Conservation (phyloP, 1,139 yeast genomes). For the Cylindricascospora bacillispora region DNA sequence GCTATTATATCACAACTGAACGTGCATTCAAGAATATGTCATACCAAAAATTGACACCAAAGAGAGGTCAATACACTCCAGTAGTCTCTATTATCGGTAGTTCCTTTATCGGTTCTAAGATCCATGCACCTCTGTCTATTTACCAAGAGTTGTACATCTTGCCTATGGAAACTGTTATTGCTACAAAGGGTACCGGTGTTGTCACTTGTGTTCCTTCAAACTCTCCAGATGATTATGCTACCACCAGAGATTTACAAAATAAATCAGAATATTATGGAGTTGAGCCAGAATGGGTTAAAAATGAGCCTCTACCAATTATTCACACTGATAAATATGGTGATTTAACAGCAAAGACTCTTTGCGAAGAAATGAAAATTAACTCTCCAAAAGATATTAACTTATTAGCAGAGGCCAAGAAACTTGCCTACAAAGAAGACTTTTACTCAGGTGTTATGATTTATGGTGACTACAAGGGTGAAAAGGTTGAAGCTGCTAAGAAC, state of each 20-base stretch:
- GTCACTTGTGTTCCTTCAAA: constrained; percentile 98
- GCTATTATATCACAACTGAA: constrained; percentile 77
- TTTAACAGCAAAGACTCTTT: constrained; percentile 73
- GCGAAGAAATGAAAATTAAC: constrained; percentile 78
- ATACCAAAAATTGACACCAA: constrained; percentile 84
- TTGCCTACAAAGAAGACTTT: constrained; percentile 93
- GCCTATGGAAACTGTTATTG: constrained; percentile 96
- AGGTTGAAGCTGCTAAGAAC: constrained; percentile 83
- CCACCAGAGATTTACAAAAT: constrained; percentile 68
- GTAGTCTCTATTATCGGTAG: constrained; percentile 53
- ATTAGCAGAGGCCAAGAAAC: constrained; percentile 85
- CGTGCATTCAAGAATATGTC: constrained; percentile 99
- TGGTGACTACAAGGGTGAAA: constrained; percentile 80
- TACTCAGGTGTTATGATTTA: constrained; percentile 73
- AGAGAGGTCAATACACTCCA: constrained; percentile 66
- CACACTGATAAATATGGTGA: constrained; percentile 81
- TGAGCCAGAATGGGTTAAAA: constrained; percentile 74
- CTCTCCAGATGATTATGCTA: constrained; percentile 93
- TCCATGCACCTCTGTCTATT: constrained; percentile 72
- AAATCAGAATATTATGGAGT: constrained; percentile 88
- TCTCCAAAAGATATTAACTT: constrained; percentile 87
- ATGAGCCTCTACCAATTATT: constrained; percentile 62
- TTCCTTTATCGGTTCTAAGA: constrained; percentile 70
- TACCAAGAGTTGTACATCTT: constrained; percentile 64
- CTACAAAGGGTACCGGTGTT: constrained; percentile 96